Evolutionary conservation across 169 alveolate genomes (phyloP).

Genomic region (Plasmodium berghei): DNA sequence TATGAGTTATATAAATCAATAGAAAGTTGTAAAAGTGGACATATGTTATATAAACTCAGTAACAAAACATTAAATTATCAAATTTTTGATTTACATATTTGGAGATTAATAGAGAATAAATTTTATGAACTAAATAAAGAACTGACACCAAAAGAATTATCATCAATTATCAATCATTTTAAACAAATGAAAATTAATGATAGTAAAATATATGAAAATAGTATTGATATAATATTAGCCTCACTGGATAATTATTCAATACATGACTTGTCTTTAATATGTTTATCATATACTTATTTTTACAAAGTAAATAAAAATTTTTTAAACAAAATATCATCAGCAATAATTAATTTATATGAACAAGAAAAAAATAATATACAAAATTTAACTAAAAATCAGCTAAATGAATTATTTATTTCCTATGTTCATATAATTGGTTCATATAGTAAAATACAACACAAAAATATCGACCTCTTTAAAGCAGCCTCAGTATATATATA

Average conservation of each 20-base stretch:
- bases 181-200: constrained; percentile 83
- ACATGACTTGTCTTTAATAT: constrained; percentile 80
- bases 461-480: constrained; percentile 81
- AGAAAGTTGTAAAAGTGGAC: constrained; percentile 53
- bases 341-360: constrained; percentile 39
- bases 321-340: constrained; percentile 35
- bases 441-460: constrained; percentile 78
- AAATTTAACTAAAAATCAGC: constrained; percentile 19
- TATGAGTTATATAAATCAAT: constrained; percentile 52
- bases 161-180: constrained; percentile 81
- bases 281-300: constrained; percentile 78
- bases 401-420: constrained; percentile 72
- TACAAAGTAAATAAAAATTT: constrained; percentile 19
- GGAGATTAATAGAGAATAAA: constrained; percentile 80
- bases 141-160: constrained; percentile 80
- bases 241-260: constrained; percentile 75
- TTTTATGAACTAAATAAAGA: constrained; percentile 75
- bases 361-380: constrained; percentile 44
- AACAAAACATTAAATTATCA: constrained; percentile 78
- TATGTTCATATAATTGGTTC: constrained; percentile 85
- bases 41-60: constrained; percentile 73
- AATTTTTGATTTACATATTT: constrained; percentile 79
- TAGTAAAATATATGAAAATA: constrained; percentile 77
- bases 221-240: constrained; percentile 75
- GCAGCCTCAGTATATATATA: constrained; percentile 80